A percentile compares a stretch with the other conserved stretches of the same genome.
phyloP scores from a whole-genome alignment of 108 stramenopile genomes.

The Pseudonitzschia multistriata region DNA sequence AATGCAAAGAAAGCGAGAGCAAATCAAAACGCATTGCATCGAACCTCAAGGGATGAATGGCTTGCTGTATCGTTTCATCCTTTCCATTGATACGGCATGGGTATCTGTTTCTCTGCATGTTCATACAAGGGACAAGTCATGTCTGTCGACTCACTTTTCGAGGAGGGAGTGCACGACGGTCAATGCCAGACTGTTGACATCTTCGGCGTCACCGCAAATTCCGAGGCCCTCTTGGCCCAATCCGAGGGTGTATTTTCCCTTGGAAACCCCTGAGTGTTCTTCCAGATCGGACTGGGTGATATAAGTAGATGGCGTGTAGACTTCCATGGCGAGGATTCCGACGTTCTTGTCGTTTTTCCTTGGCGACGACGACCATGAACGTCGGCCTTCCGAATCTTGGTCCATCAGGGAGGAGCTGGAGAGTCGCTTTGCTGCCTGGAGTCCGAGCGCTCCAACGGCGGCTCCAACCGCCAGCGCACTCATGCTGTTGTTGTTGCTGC shows the following conservation, averaged over 20 bases:
- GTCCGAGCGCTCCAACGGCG: slow-evolving; percentile 52
- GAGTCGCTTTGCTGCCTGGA: slow-evolving; percentile 35
- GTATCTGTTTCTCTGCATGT: too few relatives aligned
- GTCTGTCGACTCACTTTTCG: slow-evolving; percentile 69
- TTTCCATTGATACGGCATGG: too few relatives aligned
- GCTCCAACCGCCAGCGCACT: slow-evolving; percentile 52
- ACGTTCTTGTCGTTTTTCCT: slow-evolving; percentile 62
- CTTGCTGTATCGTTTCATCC: too few relatives aligned
- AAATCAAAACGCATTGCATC: too few relatives aligned
- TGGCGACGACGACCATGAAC: not conserved
- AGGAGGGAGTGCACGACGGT: slow-evolving; percentile 91
- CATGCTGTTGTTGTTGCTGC: slow-evolving; percentile 13
- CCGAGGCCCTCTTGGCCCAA: slow-evolving; percentile 96
- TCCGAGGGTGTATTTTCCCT: slow-evolving; percentile 93
- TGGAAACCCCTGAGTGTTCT: slow-evolving; percentile 79
- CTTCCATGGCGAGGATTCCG: slow-evolving; percentile 94
- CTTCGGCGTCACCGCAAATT: slow-evolving; percentile 89
- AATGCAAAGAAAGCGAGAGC: too few relatives aligned
- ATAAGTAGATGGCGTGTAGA: slow-evolving; percentile 94
- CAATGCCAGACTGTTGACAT: slow-evolving; percentile 91
- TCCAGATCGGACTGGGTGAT: slow-evolving; percentile 89
- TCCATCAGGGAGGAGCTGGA: slow-evolving; percentile 10
- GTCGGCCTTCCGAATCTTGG: not conserved
- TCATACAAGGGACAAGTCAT: too few relatives aligned
- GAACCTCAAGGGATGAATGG: too few relatives aligned